phyloP scores from a whole-genome alignment of 495 filamentous ascomycete species.

The Parmelia sp. region DNA sequence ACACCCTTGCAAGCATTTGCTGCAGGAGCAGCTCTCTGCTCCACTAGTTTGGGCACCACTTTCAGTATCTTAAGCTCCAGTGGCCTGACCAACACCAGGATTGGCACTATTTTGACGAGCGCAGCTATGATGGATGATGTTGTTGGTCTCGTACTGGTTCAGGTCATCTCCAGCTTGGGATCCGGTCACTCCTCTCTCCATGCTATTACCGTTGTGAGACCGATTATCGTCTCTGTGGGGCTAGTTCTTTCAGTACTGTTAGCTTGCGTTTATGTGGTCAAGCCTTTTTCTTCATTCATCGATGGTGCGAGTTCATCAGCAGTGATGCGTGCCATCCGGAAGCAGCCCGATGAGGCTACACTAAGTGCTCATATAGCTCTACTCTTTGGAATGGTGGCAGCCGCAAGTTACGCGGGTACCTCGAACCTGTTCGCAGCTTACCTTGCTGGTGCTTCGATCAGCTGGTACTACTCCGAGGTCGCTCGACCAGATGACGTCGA shows the following conservation, averaged over 20 bases:
- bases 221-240: constrained; percentile 52
- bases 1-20: constrained; percentile 59
- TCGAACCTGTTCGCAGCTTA: constrained; percentile 68
- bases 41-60: constrained; percentile 72
- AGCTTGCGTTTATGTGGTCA: constrained; percentile 39
- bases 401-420: constrained; percentile 55
- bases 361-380: constrained; percentile 40
- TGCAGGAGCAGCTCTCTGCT: constrained; percentile 68
- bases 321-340: not conserved
- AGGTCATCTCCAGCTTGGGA: constrained; percentile 52
- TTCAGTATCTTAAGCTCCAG: constrained; percentile 63
- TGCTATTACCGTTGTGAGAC: constrained; percentile 46
- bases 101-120: constrained; percentile 62
- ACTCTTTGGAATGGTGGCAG: constrained; percentile 50
- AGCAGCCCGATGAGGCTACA: constrained; percentile 28
- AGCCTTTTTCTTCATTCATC: constrained; percentile 25
- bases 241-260: constrained; percentile 46
- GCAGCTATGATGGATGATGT: constrained; percentile 84
- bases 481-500: not conserved
- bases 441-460: constrained; percentile 54
- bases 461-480: constrained; percentile 44
- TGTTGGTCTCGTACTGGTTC: constrained; percentile 71
- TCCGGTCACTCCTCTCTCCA: constrained; percentile 32
- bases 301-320: not conserved
- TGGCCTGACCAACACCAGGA: constrained; percentile 49